Conservation (phyloP, 495 filamentous ascomycete species). For the Aspergillus sclerotioniger region DNA sequence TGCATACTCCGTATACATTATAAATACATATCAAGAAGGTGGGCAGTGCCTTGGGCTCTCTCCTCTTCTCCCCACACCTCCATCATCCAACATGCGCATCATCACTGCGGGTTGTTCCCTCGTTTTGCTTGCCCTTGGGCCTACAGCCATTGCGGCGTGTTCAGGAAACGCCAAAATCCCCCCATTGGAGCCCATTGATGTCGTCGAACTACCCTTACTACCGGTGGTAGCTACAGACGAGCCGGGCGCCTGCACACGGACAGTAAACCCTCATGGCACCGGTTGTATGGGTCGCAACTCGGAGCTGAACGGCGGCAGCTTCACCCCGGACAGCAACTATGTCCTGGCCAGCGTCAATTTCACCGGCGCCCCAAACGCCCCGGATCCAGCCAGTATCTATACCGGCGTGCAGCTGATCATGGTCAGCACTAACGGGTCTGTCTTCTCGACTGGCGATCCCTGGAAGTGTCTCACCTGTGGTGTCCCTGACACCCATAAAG, state of each 20-base stretch:
- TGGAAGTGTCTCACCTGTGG: conserved; percentile 28
- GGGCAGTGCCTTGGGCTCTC: too few species aligned
- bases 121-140: neutral
- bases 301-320: conserved; percentile 19
- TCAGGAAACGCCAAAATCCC: too few species aligned
- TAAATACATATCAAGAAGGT: too few species aligned
- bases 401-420: conserved; percentile 22
- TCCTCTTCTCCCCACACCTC: too few species aligned
- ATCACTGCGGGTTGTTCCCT: neutral
- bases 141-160: too few species aligned
- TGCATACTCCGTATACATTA: too few species aligned
- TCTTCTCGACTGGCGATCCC: conserved; percentile 19
- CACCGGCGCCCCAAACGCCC: conserved; percentile 19
- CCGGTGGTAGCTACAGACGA: conserved; percentile 16
- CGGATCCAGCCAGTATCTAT: conserved; percentile 22
- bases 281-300: conserved; percentile 19
- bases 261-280: conserved; percentile 18
- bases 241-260: conserved; percentile 15
- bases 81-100: too few species aligned
- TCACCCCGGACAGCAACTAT: conserved; percentile 23
- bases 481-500: conserved; percentile 11
- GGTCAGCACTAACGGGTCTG: conserved; percentile 17
- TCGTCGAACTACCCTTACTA: conserved; percentile 22
- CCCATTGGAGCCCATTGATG: conserved; percentile 18
- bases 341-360: conserved; percentile 22